Evolutionary conservation across 371 early-diverging fungal genomes (phyloP), one percentile per base, ranked within the genome.

Genomic region (Syncephalastrum racemosum): DNA sequence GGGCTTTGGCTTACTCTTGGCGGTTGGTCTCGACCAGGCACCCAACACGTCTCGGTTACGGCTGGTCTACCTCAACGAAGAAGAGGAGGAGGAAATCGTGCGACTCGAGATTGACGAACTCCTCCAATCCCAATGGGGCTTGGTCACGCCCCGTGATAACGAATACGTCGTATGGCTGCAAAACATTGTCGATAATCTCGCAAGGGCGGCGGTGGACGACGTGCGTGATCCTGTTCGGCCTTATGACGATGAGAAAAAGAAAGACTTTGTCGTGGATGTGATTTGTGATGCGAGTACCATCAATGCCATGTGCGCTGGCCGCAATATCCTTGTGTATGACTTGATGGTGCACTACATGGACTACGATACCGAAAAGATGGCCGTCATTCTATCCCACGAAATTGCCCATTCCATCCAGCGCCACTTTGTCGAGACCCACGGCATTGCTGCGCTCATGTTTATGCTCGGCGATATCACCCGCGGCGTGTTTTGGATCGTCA

Each of bases 371-470:
- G 74, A 68, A 18, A 59, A 72, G 43, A 62, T 84, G 53, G 86
- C 86, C 2, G 84, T 81, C 3, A 79, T 86, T 19, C 54, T 86
- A 14, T 77, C 83, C 3, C 86, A 86, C 62, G 86, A 86, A 54
- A 70, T 86, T 23, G 84, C 86, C 0, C 86, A 86, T 58, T 74
- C 79, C 0, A 64, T 86, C 41, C 86, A 86, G 53, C 69, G 83
- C 10, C 86, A 86, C 60, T 80, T 81, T 54, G 80, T 79, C 46
- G 86, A 86, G 55, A 76, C 77, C 18, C 82, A 83, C 59, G 86
- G 84, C 1, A 64, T 81, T 40, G 73, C 75, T 3, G 72, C 74
- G 0, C 62, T 77, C 3, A 60, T 73, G 67, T 56, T 79, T 10
- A 76, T 76, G 76, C 54, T 79, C 23, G 72, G 71, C 2, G 79